Evolutionary conservation across 1,284 basidiomycete genomes (phyloP), one percentile per base, ranked within the genome.

Genomic region (Microbotryum silenes-acaulis): DNA sequence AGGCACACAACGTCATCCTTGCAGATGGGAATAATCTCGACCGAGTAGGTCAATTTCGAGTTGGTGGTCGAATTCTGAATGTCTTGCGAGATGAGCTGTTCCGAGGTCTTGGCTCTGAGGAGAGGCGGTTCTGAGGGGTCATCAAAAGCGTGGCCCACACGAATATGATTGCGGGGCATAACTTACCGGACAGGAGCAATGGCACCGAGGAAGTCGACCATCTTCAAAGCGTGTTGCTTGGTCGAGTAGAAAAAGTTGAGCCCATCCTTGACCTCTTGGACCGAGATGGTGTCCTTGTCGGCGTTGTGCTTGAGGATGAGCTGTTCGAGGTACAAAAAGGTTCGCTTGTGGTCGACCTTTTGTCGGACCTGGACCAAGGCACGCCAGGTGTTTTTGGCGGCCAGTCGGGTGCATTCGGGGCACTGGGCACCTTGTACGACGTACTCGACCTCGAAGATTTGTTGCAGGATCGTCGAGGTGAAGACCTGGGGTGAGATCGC

Each of bases 361-460:
- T 98, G 94, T 55, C 96, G 85, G 42, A 97, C 91, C 80, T 98
- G 96, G 3, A 98, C 92, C 57, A 91, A 82, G 0, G 94, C 92
- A 72, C 90, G 91, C 96, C 94, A 98, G 0, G 92, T 97, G 75
- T 98, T 97, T 79, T 98, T 98, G 4, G 96, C 94, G 0, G 94
- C 96, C 6, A 97, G 81, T 68, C 85, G 85, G 0, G 93, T 82
- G 75, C 96, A 98, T 71, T 93, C 89, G 0, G 91, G 86, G 76
- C 94, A 98, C 79, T 98, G 94, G 0, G 90, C 89, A 68, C 97
- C 86, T 73, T 96, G 91, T 2, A 98, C 91, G 58, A 97, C 83
- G 72, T 92, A 93, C 75, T 96, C 92, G 69, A 98, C 85, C 77
- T 97, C 93, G 71, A 98, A 98, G 2, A 92, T 86, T 81, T 97